These are phyloP conservation scores for Parietaria judaica DNA, from an alignment of 306 rosid species.

Conservation along the genomic window DNA sequence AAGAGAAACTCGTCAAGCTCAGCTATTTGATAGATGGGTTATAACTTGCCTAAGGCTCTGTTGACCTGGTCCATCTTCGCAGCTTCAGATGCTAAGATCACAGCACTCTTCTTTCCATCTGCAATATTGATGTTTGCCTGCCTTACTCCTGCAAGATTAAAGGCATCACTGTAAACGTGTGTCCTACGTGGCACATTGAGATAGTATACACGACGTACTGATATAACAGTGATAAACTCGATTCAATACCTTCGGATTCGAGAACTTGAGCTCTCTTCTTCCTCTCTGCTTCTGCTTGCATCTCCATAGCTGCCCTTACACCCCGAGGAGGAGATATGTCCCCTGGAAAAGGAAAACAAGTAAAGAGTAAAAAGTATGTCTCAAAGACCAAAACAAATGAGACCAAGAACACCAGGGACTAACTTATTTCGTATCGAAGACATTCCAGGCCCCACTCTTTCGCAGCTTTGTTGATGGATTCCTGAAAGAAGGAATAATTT, in stretches of 20 bases:
- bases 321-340: conserved; percentile 97
- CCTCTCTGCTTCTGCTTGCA: conserved; percentile 99
- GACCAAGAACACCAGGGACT: conserved; percentile 19
- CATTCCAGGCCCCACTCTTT: conserved; percentile 89
- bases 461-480: conserved; percentile 77
- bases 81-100: conserved; percentile 89
- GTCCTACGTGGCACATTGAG: too few relatives aligned
- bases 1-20: neutral
- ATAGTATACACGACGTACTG: neutral
- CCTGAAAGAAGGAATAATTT: conserved; percentile 45
- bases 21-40: too few relatives aligned
- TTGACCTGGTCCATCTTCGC: conserved; percentile 75
- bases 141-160: conserved; percentile 72
- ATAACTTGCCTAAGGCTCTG: conserved; percentile 56
- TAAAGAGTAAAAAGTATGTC: conserved; percentile 6
- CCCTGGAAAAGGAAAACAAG: conserved; percentile 44
- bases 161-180: neutral
- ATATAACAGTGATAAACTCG: conserved; percentile 7
- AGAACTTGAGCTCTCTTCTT: conserved; percentile 95
- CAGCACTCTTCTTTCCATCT: conserved; percentile 82
- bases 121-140: conserved; percentile 84
- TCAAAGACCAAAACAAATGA: neutral
- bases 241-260: conserved; percentile 75
- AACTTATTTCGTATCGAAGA: conserved; percentile 93
- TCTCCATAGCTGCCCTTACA: conserved; percentile 93